Conservation (phyloP, 129 eudicot genomes). For the Oenanthe sinensis region DNA sequence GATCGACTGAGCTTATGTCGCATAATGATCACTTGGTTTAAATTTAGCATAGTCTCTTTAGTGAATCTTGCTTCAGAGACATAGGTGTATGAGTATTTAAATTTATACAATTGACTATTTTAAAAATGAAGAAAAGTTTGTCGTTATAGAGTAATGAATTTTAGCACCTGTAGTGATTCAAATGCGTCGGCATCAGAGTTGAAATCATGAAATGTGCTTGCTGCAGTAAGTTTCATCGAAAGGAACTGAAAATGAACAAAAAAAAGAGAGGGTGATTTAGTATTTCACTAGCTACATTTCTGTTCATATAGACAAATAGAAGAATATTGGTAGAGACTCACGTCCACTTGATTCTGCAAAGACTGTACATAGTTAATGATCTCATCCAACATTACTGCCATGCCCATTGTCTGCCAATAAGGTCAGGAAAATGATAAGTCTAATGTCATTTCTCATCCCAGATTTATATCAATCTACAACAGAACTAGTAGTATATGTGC, state of each 20-base stretch:
- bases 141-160: not conserved
- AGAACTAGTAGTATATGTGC: not conserved
- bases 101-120: too few species aligned
- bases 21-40: too few species aligned
- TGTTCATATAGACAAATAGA: not conserved
- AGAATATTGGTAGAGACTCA: slow-evolving; percentile 16
- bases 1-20: too few species aligned
- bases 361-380: slow-evolving; percentile 90
- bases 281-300: not conserved
- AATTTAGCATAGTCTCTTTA: too few species aligned
- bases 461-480: not conserved
- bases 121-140: too few species aligned
- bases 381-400: slow-evolving; percentile 97
- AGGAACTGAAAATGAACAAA: slow-evolving; percentile 56
- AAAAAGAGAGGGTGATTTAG: not conserved
- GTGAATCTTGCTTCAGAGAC: too few species aligned
- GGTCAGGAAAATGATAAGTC: not conserved
- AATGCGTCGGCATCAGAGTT: slow-evolving; percentile 37
- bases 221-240: slow-evolving; percentile 79
- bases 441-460: not conserved
- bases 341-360: slow-evolving; percentile 92
- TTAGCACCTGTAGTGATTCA: slow-evolving; percentile 50
- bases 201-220: slow-evolving; percentile 57
- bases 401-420: slow-evolving; percentile 78
- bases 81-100: not conserved